Base-by-base conservation (phyloP, 2,329 filamentous ascomycete genomes). In the Chalaropsis thielavioides region DNA sequence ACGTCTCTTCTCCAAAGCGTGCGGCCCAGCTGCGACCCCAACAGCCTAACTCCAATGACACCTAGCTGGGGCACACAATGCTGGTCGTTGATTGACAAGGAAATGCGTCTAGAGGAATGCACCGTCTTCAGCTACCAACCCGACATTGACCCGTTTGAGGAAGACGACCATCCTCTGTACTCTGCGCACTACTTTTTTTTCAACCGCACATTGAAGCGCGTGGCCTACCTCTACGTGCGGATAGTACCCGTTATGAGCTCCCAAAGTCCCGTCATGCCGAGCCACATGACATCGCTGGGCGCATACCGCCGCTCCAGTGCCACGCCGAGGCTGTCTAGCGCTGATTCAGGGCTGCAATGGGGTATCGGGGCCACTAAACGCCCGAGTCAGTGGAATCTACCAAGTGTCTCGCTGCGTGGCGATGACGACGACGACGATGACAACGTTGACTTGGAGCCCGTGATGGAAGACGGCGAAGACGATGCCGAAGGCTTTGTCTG, bases 141-240 rank as follows among this genome's bases (percentile, higher is more conserved):
- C 0, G 87, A 90, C 49, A 89, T 92, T 68, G 92, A 96, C 72
- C 90, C 91, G 0, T 96, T 95, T 71, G 88, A 92, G 70, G 91
- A 91, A 68, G 92, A 95, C 68, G 91, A 96, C 72, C 89, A 90
- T 68, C 88, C 92, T 10, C 92, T 99, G 68, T 99, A 92, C 92
- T 91, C 89, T 61, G 81, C 92, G 68, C 92, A 97, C 74, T 96
- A 95, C 75, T 96, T 99, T 78, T 95, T 97, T 75, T 97, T 96
- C 81, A 96, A 95, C 79, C 92, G 92, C 71, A 80, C 86, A 31
- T 82, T 87, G 72, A 97, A 97, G 78, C 85, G 94, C 51, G 92
- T 99, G 19, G 92, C 90, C 67, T 99, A 99, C 73, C 78, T 99
- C 58, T 95, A 96, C 72, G 83, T 96, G 58, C 87, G 92, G 68